These are phyloP conservation scores for Glaciozyma antarctica DNA, from an alignment of 768 basidiomycete genomes.

Conservation along the genomic window DNA sequence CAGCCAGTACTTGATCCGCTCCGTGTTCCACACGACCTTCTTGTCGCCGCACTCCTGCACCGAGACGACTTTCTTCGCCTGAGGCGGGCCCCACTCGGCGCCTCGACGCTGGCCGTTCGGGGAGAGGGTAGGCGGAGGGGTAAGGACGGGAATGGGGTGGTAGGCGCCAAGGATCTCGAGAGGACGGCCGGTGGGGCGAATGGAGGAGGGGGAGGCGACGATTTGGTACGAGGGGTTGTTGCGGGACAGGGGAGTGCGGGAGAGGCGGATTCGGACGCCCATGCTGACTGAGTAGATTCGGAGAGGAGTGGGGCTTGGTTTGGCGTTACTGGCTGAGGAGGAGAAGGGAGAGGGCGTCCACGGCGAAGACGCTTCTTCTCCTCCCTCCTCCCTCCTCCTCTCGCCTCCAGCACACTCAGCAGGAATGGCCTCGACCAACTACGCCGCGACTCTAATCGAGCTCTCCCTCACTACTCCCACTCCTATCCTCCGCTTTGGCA, in stretches of 20 bases:
- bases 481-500: constrained; percentile 56
- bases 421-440: background rate
- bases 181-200: constrained; percentile 71
- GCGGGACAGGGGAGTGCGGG: constrained; percentile 60
- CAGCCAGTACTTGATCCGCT: constrained; percentile 84
- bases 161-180: constrained; percentile 79
- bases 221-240: constrained; percentile 72
- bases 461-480: constrained; percentile 39
- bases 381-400: no score
- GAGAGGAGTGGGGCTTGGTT: no score
- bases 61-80: constrained; percentile 5
- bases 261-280: constrained; percentile 63
- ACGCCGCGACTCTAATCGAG: constrained; percentile 21
- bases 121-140: background rate
- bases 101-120: constrained; percentile 38
- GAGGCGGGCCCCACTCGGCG: constrained; percentile 43
- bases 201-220: constrained; percentile 66
- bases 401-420: no score
- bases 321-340: no score
- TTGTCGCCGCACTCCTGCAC: constrained; percentile 44
- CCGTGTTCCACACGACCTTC: constrained; percentile 78
- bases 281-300: no score
- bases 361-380: no score
- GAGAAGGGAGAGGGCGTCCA: no score
- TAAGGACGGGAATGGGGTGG: constrained; percentile 49